Conservation (phyloP, 1,139 yeast species). For the Insectozyma bohioensis region DNA sequence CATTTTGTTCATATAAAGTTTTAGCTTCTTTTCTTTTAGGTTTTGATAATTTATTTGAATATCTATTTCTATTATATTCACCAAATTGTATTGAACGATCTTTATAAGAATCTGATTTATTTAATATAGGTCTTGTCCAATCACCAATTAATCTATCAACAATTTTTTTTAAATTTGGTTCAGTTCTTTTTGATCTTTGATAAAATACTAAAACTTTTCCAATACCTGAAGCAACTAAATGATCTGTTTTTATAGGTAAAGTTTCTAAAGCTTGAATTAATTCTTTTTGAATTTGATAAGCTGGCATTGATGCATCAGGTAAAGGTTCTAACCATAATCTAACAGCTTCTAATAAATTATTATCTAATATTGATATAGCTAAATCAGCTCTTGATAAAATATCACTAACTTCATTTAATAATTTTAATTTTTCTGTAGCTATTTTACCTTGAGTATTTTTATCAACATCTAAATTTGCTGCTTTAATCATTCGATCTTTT, state of each 20-base stretch:
- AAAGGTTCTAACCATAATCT: conserved; percentile 97
- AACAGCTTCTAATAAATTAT: conserved; percentile 88
- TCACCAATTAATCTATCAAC: conserved; percentile 92
- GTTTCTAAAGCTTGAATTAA: conserved; percentile 70
- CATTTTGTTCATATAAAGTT: conserved; percentile 81
- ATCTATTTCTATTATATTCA: conserved; percentile 64
- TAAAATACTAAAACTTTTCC: conserved; percentile 95
- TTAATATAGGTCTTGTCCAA: conserved; percentile 98
- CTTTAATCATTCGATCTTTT: conserved; percentile 89
- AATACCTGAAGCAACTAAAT: conserved; percentile 88
- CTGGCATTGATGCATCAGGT: conserved; percentile 97
- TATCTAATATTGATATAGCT: conserved; percentile 91
- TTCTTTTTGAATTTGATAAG: conserved; percentile 91
- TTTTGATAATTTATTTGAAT: conserved; percentile 46
- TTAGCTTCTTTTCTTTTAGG: conserved; percentile 44
- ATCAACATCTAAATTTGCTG: conserved; percentile 89
- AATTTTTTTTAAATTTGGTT: conserved; percentile 76
- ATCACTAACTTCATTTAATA: conserved; percentile 76
- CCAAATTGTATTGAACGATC: conserved; percentile 76
- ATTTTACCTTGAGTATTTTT: conserved; percentile 72
- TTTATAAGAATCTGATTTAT: conserved; percentile 90
- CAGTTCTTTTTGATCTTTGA: conserved; percentile 88
- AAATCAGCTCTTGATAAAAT: conserved; percentile 79
- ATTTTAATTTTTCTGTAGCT: conserved; percentile 82
- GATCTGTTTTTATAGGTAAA: conserved; percentile 93